Evolutionary conservation across 1,139 yeast species (phyloP), one percentile per base, ranked within the genome.

Genomic region (Suhomyces kunorum): DNA sequence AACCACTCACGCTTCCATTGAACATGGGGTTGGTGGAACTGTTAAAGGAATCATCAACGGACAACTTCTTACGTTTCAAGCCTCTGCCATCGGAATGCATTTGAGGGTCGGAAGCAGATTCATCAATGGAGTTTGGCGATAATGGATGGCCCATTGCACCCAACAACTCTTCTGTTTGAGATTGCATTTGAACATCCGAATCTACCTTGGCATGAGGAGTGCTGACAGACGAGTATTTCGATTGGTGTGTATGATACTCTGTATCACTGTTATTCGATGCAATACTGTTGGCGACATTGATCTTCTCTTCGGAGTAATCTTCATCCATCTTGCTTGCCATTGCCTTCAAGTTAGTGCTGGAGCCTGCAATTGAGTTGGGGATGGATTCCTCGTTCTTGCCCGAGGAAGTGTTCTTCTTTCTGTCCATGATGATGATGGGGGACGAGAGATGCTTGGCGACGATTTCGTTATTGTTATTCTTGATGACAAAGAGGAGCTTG

Each of bases 371-470:
- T 1, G 59, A 49, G 30, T 46, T 44, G n/a, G 62, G 54, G 31
- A 53, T 42, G n/a, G 59, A 53, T 9, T 45, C 46, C 11, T 48
- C 44, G 31, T 44, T 36, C 32, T 45, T 46, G 16, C 36, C 34
- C 32, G 26, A 39, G 1, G 66, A 55, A 9, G 66, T 56, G 22
- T 77, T 77, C 65, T 85, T 84, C 71, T 92, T 94, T 58, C 95
- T 83, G 63, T 92, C 98, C 81, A 94, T 89, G 40, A 90, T 89
- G 80, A 87, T 81, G 22, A 92, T 87, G 1, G 89, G 80, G 6
- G 82, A 70, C 1, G 95, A 78, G 7, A 84, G 61, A 28, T 81
- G 80, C 54, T 83, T 83, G 9, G 92, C 97, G 17, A 90, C 75
- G 6, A 88, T 72, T 19, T 71, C 68, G 28, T 82, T 85, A 8